These are phyloP conservation scores for Termitomyces heimii DNA, from an alignment of 768 basidiomycete genomes.

Conservation along the genomic window DNA sequence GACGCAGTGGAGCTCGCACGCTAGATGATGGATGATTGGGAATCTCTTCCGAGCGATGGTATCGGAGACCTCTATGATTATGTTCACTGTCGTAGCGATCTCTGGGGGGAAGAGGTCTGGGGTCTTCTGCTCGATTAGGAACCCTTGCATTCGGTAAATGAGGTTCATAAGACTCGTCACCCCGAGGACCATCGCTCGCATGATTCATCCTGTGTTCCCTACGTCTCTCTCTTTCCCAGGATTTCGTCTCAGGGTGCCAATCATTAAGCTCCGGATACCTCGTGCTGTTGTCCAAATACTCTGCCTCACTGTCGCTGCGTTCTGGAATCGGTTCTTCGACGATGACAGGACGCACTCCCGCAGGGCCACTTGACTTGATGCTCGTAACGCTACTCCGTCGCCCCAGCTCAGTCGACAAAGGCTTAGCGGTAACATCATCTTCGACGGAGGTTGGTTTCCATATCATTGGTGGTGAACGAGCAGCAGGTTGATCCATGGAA, in stretches of 20 bases:
- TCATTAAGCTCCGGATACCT: constrained; percentile 5
- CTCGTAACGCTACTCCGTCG: constrained; percentile 45
- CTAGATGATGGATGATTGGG: not conserved
- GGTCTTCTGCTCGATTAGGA: constrained; percentile 7
- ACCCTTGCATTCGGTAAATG: constrained; percentile 3
- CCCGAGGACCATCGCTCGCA: constrained; percentile 12
- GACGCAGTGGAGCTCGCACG: constrained; percentile 9
- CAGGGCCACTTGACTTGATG: constrained; percentile 37
- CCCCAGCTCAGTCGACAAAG: constrained; percentile 31
- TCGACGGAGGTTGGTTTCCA: constrained; percentile 46
- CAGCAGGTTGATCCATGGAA: constrained; percentile 25
- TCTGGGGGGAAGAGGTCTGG: not conserved
- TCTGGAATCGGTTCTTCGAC: constrained; percentile 35
- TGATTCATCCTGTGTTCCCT: constrained; percentile 16
- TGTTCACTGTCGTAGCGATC: constrained; percentile 11
- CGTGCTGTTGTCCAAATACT: constrained; percentile 2
- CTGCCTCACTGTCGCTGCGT: constrained; percentile 20
- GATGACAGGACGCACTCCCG: constrained; percentile 32
- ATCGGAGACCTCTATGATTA: constrained; percentile 1
- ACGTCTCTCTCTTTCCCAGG: constrained; percentile 15
- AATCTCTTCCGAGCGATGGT: constrained; percentile 9
- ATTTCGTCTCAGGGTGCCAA: constrained; percentile 7
- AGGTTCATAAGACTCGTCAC: constrained; percentile 8
- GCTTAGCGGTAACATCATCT: constrained; percentile 36
- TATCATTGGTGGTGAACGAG: constrained; percentile 30